Conservation (phyloP, 768 basidiomycete species). For the Mycena belliarum region DNA sequence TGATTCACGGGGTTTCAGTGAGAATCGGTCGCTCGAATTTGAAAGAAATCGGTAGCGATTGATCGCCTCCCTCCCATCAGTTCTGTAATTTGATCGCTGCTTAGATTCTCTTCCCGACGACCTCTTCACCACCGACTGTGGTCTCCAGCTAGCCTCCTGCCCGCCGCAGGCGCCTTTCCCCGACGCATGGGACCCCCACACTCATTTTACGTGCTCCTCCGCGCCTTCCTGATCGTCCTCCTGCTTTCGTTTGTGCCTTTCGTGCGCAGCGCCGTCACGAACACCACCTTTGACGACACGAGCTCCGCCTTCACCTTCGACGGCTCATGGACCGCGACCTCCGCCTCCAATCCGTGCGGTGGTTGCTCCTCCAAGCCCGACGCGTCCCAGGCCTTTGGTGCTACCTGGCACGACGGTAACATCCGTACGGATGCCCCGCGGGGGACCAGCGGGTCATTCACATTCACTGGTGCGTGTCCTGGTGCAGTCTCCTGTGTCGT, state of each 20-base stretch:
- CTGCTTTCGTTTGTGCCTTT: slow-evolving; percentile 9
- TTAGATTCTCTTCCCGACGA: not conserved
- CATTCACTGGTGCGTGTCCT: slow-evolving; percentile 14
- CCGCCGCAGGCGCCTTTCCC: not conserved
- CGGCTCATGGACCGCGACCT: slow-evolving; percentile 13
- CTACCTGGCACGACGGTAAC: slow-evolving; percentile 17
- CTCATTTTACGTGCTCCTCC: slow-evolving; percentile 7
- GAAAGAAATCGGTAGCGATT: not conserved
- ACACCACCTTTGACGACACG: slow-evolving; percentile 18
- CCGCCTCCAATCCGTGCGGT: slow-evolving; percentile 8
- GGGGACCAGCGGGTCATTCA: slow-evolving; percentile 18
- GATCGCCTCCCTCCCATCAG: not conserved
- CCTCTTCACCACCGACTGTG: not conserved
- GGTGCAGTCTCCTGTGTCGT: too few species aligned
- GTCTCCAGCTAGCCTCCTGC: not conserved
- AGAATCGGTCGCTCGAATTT: too few species aligned
- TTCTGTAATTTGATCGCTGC: not conserved
- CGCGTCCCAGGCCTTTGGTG: slow-evolving; percentile 1
- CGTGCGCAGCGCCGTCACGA: slow-evolving; percentile 10
- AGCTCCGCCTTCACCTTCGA: slow-evolving; percentile 13
- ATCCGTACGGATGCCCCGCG: slow-evolving; percentile 6
- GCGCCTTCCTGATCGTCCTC: not conserved
- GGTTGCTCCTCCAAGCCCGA: slow-evolving; percentile 18
- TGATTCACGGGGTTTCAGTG: too few species aligned
- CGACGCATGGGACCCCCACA: slow-evolving; percentile 17